A percentile compares a stretch with the other conserved stretches of the same genome.
Evolutionary conservation across 352 stramenopile genomes (phyloP).

Genomic region (Phytophthora sansomeana): DNA sequence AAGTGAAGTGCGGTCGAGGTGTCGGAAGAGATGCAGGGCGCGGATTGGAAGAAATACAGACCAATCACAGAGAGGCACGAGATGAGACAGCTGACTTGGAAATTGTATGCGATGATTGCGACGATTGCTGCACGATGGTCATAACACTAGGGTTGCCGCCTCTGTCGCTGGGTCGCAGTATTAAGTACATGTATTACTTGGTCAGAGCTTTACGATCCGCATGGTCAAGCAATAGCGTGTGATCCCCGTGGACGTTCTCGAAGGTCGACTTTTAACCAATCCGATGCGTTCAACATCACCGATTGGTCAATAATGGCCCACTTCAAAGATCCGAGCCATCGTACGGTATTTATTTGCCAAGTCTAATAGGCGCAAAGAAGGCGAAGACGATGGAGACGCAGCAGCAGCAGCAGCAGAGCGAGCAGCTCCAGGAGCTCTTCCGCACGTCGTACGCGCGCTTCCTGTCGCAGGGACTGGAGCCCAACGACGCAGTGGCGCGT

Average conservation of each 20-base stretch:
- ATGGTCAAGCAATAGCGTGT: no score
- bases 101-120: constrained; percentile 11
- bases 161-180: no score
- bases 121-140: no score
- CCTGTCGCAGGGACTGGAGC: constrained; percentile 56
- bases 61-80: background rate
- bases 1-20: constrained; percentile 13
- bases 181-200: no score
- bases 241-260: constrained; percentile 1
- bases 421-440: constrained; percentile 58
- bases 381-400: constrained; percentile 37
- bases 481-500: constrained; percentile 67
- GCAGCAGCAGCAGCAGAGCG: constrained; percentile 30
- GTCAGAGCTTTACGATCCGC: no score
- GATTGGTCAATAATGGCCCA: constrained; percentile 13
- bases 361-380: constrained; percentile 12
- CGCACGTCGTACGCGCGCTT: constrained; percentile 58
- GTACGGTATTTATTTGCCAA: constrained; percentile 14
- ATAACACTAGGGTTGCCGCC: no score
- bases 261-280: constrained; percentile 26
- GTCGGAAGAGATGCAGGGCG: constrained; percentile 18
- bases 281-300: background rate
- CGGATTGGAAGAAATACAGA: constrained; percentile 25
- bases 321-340: constrained; percentile 35
- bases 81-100: constrained; percentile 4